A percentile compares a stretch with the other conserved stretches of the same genome.
These are phyloP conservation scores for Graphium sp. DNA, from an alignment of 2,329 filamentous ascomycete genomes.

Conservation along the genomic window DNA sequence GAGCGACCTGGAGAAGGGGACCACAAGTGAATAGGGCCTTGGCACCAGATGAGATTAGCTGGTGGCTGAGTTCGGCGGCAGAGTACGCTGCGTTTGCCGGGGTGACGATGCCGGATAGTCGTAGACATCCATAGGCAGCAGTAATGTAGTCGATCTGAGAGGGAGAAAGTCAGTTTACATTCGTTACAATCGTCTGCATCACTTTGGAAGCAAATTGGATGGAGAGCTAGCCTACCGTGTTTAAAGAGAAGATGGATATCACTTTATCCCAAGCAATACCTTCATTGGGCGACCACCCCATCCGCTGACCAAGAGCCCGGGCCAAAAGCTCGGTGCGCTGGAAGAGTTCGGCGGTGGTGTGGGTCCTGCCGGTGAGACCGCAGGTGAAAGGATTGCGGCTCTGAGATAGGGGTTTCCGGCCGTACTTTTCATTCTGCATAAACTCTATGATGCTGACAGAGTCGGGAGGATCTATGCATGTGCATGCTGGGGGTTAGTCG, in stretches of 20 bases:
- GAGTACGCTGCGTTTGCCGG: constrained; percentile 65
- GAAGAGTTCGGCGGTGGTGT: constrained; percentile 44
- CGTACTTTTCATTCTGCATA: constrained; percentile 56
- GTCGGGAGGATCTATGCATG: constrained; percentile 45
- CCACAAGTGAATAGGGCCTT: constrained; percentile 57
- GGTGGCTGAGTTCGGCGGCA: constrained; percentile 51
- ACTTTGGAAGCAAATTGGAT: too few species aligned
- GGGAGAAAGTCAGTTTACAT: not conserved
- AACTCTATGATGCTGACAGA: constrained; percentile 61
- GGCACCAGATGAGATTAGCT: constrained; percentile 51
- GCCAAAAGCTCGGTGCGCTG: constrained; percentile 51
- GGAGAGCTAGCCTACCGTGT: constrained; percentile 43
- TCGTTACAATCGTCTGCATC: not conserved
- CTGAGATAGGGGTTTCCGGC: constrained; percentile 42
- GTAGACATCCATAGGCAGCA: constrained; percentile 56
- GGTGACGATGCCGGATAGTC: constrained; percentile 55
- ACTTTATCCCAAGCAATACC: constrained; percentile 68
- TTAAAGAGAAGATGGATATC: constrained; percentile 52
- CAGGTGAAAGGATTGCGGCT: constrained; percentile 62
- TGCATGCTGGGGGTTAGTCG: too few species aligned
- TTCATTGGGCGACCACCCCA: constrained; percentile 53
- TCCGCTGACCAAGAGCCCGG: constrained; percentile 46
- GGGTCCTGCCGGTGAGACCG: constrained; percentile 53
- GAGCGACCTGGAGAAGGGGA: constrained; percentile 45
- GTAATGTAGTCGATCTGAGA: constrained; percentile 56